These are phyloP conservation scores for Halophytophthora polymorphica DNA, from an alignment of 352 stramenopile species.

Conservation along the genomic window DNA sequence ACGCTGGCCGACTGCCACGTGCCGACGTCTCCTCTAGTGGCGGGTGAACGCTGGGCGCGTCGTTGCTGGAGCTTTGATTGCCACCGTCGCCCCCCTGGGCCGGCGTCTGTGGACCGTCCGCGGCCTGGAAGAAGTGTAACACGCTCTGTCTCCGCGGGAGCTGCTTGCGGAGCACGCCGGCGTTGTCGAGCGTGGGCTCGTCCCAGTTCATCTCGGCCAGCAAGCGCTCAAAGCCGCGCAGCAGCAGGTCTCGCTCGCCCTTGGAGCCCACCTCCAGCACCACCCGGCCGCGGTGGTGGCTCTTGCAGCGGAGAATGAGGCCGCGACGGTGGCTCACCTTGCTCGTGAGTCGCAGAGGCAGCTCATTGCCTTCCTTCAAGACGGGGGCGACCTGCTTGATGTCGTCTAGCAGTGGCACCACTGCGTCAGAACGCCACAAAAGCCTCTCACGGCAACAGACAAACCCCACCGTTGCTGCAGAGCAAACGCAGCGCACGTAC, in stretches of 20 bases:
- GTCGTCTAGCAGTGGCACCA: conserved; percentile 43
- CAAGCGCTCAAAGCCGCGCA: conserved; percentile 53
- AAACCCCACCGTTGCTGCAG: too few species aligned
- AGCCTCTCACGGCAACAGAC: too few species aligned
- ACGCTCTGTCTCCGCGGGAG: conserved; percentile 42
- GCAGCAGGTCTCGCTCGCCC: conserved; percentile 50
- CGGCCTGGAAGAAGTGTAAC: conserved; percentile 45
- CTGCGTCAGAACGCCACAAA: too few species aligned
- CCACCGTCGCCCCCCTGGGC: too few species aligned
- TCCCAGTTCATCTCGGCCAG: conserved; percentile 46
- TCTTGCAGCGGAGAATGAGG: conserved; percentile 66
- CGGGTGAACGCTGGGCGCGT: too few species aligned
- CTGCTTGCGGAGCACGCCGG: conserved; percentile 45
- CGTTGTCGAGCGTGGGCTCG: conserved; percentile 37
- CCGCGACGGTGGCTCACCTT: conserved; percentile 66
- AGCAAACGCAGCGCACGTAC: too few species aligned
- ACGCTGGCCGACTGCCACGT: too few species aligned
- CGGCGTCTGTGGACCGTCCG: too few species aligned
- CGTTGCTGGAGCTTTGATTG: too few species aligned
- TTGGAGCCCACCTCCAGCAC: conserved; percentile 63
- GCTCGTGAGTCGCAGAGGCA: conserved; percentile 42
- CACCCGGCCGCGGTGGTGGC: conserved; percentile 55
- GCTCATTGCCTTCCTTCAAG: conserved; percentile 44
- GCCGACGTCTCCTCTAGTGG: too few species aligned
- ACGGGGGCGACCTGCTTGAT: conserved; percentile 57